Conservation (phyloP, 1,284 basidiomycete genomes). For the Malassezia vespertilionis region DNA sequence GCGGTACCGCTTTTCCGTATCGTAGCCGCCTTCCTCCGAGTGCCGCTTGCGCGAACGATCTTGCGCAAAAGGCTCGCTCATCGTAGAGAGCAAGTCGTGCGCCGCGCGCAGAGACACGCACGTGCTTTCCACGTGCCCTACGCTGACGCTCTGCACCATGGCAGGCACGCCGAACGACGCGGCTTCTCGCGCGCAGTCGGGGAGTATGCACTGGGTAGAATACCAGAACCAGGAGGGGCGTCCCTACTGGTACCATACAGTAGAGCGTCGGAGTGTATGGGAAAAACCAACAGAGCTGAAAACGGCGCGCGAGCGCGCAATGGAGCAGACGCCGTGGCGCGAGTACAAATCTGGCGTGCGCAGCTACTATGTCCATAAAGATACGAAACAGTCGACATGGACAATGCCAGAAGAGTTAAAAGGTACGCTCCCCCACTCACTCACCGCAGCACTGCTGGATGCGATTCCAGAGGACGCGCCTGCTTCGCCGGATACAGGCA, state of each 20-base stretch:
- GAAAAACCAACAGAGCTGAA: slow-evolving; percentile 45
- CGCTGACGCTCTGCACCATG: not conserved
- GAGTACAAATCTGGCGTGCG: slow-evolving; percentile 43
- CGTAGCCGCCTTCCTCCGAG: slow-evolving; percentile 21
- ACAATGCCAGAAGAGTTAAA: slow-evolving; percentile 37
- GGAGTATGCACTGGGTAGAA: slow-evolving; percentile 23
- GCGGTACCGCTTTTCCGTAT: slow-evolving; percentile 15
- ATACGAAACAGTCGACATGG: slow-evolving; percentile 45
- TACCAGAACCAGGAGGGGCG: slow-evolving; percentile 37
- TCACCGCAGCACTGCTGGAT: slow-evolving; percentile 25
- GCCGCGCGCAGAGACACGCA: not conserved
- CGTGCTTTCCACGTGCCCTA: not conserved
- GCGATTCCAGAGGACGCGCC: slow-evolving; percentile 21
- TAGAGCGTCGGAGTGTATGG: slow-evolving; percentile 41
- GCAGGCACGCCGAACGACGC: not conserved
- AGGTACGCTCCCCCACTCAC: not conserved
- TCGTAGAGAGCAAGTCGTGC: not conserved
- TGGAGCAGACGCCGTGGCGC: slow-evolving; percentile 42
- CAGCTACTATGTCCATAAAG: slow-evolving; percentile 42
- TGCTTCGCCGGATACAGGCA: not conserved
- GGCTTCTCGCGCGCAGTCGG: slow-evolving; percentile 12
- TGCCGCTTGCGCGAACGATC: slow-evolving; percentile 7
- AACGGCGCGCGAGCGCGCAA: slow-evolving; percentile 35
- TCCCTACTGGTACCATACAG: slow-evolving; percentile 40
- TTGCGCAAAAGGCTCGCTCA: not conserved